Percentiles rank a stretch among this genome's conserved stretches.
phyloP scores from a whole-genome alignment of 1,284 basidiomycete species.

The Puccinia brachypodii region DNA sequence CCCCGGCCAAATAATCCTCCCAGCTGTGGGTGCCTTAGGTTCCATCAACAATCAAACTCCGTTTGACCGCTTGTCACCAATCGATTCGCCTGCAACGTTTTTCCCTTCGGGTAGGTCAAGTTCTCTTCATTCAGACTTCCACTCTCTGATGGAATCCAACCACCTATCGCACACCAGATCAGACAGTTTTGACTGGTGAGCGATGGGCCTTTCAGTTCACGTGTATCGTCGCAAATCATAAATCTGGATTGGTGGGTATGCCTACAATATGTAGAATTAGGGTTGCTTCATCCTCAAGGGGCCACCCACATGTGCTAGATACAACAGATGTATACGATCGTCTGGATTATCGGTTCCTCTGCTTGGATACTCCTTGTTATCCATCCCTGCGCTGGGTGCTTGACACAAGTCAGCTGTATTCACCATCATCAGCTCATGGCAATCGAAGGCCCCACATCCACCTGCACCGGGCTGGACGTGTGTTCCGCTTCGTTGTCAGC shows the following conservation, averaged over 20 bases:
- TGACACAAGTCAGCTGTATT: not conserved
- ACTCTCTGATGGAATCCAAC: not conserved
- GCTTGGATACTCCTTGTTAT: not conserved
- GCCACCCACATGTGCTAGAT: not conserved
- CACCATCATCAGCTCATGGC: not conserved
- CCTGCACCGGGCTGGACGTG: not conserved
- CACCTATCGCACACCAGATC: not conserved
- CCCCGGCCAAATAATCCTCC: not conserved
- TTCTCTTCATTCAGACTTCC: not conserved
- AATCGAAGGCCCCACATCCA: not conserved
- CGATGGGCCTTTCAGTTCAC: not conserved
- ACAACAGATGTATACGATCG: not conserved
- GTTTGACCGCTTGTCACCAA: conserved; percentile 11
- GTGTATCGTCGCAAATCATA: not conserved
- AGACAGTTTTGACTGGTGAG: not conserved
- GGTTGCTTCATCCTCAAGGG: not conserved
- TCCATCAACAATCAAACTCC: conserved; percentile 6
- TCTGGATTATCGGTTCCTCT: not conserved
- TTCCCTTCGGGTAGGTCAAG: conserved; percentile 3
- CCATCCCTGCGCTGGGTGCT: not conserved
- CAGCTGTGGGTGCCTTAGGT: not conserved
- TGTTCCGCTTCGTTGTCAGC: conserved; percentile 8
- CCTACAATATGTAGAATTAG: not conserved
- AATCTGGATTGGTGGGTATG: not conserved
- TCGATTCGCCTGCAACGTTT: not conserved